Percentiles rank a stretch among this genome's conserved stretches.
These are phyloP conservation scores for Aspergillus persii DNA, from an alignment of 2,329 filamentous ascomycete genomes.

Conservation along the genomic window DNA sequence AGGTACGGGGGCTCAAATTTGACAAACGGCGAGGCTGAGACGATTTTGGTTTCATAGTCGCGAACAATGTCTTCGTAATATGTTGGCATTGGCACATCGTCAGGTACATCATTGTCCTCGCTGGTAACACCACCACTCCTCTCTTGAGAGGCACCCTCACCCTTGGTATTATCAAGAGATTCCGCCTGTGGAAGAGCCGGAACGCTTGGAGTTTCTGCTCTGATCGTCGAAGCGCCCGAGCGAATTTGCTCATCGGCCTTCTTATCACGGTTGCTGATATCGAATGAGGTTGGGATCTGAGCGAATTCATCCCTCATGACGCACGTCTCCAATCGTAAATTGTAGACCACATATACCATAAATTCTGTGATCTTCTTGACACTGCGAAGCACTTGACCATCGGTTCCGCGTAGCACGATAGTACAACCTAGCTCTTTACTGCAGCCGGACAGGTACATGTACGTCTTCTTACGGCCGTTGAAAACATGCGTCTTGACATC, in stretches of 20 bases:
- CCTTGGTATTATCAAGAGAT: slow-evolving; percentile 13
- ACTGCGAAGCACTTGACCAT: slow-evolving; percentile 66
- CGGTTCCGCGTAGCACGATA: slow-evolving; percentile 82
- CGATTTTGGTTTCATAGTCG: slow-evolving; percentile 86
- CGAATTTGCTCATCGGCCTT: slow-evolving; percentile 5
- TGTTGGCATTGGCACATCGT: slow-evolving; percentile 80
- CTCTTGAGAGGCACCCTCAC: slow-evolving; percentile 15
- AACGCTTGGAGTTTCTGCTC: slow-evolving; percentile 7
- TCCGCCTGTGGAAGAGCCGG: slow-evolving; percentile 15
- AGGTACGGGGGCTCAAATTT: slow-evolving; percentile 93
- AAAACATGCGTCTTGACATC: slow-evolving; percentile 96
- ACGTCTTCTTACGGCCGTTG: slow-evolving; percentile 82
- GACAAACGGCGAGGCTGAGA: slow-evolving; percentile 95
- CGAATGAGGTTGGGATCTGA: slow-evolving; percentile 67
- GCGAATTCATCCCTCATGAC: slow-evolving; percentile 91
- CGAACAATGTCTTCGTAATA: slow-evolving; percentile 95
- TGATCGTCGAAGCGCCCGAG: slow-evolving; percentile 7
- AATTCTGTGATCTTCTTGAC: slow-evolving; percentile 96
- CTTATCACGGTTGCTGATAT: slow-evolving; percentile 38
- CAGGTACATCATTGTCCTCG: slow-evolving; percentile 57
- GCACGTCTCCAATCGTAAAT: slow-evolving; percentile 91
- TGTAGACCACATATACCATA: slow-evolving; percentile 99
- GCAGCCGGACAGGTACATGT: slow-evolving; percentile 91
- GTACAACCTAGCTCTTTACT: slow-evolving; percentile 89
- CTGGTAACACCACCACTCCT: slow-evolving; percentile 13